phyloP scores from a whole-genome alignment of 352 stramenopile genomes.

The Pythium aphanidermatum region DNA sequence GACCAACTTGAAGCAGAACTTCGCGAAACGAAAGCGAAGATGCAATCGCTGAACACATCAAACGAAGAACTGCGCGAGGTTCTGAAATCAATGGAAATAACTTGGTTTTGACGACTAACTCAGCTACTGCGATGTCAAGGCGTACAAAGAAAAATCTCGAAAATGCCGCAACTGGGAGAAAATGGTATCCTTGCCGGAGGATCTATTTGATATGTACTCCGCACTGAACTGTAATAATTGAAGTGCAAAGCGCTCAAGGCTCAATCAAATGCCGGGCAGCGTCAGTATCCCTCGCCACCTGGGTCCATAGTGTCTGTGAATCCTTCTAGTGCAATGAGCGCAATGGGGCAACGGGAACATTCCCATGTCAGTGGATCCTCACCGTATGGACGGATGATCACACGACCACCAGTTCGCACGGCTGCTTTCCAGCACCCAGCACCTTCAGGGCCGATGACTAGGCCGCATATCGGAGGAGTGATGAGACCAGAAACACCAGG shows the following conservation, averaged over 20 bases:
- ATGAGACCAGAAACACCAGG: conserved; percentile 34
- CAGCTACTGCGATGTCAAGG: conserved; percentile 22
- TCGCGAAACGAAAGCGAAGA: conserved; percentile 74
- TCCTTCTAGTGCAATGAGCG: conserved; percentile 19
- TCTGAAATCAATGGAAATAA: too few relatives aligned
- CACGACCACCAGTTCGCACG: conserved; percentile 30
- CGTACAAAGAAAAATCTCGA: conserved; percentile 82
- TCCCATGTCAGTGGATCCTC: conserved; percentile 25
- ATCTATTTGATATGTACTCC: not conserved
- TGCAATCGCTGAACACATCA: conserved; percentile 59
- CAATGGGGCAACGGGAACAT: conserved; percentile 21
- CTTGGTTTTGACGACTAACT: not conserved
- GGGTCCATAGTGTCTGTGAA: conserved; percentile 38
- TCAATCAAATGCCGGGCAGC: conserved; percentile 23
- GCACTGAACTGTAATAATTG: conserved; percentile 4
- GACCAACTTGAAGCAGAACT: conserved; percentile 80
- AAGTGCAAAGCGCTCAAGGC: conserved; percentile 72
- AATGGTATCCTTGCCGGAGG: conserved; percentile 46
- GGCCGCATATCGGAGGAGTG: conserved; percentile 19
- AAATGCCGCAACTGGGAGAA: conserved; percentile 88
- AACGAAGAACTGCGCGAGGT: conserved; percentile 80
- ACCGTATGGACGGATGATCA: conserved; percentile 39
- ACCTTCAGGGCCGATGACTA: conserved; percentile 22
- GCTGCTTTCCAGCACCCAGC: not conserved
- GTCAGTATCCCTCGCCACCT: conserved; percentile 53